Evolutionary conservation across 306 rosid species (phyloP).

Genomic region (Hylodesmum podocarpum): DNA sequence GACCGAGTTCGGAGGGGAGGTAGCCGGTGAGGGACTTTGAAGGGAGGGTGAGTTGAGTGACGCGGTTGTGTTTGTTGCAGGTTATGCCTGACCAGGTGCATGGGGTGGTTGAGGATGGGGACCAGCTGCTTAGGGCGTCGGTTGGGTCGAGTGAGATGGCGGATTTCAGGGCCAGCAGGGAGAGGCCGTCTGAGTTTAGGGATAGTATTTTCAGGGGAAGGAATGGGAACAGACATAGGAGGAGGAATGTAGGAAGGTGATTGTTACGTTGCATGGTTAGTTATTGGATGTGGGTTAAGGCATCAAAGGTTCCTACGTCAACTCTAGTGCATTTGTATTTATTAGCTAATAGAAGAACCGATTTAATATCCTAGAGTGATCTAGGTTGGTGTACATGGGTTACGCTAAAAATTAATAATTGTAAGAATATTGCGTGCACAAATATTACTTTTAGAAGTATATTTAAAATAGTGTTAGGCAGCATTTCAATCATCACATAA

Average conservation of each 20-base stretch:
- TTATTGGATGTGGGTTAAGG: background rate
- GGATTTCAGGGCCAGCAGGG: conserved; percentile 74
- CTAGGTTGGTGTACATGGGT: too few relatives aligned
- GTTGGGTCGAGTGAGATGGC: conserved; percentile 75
- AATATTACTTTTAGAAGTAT: too few relatives aligned
- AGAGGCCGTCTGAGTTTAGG: conserved; percentile 70
- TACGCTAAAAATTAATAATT: too few relatives aligned
- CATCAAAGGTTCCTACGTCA: too few relatives aligned
- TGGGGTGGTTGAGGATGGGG: conserved; percentile 52
- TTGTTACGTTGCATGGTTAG: background rate
- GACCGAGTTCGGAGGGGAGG: conserved; percentile 72
- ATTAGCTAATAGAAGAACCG: too few relatives aligned
- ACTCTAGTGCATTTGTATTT: too few relatives aligned
- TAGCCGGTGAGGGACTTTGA: conserved; percentile 56
- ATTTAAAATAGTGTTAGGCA: too few relatives aligned
- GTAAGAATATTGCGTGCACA: too few relatives aligned
- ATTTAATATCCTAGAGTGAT: too few relatives aligned
- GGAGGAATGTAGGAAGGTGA: background rate
- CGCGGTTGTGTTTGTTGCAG: conserved; percentile 55
- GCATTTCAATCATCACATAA: too few relatives aligned
- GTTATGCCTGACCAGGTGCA: conserved; percentile 63
- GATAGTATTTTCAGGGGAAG: conserved; percentile 13
- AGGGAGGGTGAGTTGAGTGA: conserved; percentile 59
- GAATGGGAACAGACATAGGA: background rate
- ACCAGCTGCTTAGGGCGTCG: conserved; percentile 56